Evolutionary conservation across 164 flowering plant genomes (phyloP).

Genomic region (Magnolia changhungtana): DNA sequence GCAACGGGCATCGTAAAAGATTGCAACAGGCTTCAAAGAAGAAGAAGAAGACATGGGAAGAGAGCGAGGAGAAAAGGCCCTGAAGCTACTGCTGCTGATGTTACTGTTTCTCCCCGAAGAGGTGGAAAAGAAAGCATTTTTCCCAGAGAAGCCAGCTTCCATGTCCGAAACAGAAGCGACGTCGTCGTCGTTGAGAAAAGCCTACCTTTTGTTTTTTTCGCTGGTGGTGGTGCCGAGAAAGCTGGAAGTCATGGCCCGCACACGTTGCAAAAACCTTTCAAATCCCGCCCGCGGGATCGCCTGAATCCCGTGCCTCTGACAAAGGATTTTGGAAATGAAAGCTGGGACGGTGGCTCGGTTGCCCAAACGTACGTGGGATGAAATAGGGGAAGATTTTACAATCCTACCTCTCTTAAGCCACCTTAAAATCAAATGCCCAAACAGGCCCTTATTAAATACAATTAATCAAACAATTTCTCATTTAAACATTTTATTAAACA

Average conservation of each 20-base stretch:
- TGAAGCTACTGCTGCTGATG: slow-evolving; percentile 22
- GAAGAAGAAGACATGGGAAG: not conserved
- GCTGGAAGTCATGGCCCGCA: slow-evolving; percentile 5
- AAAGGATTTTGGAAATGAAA: too few species aligned
- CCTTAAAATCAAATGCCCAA: too few species aligned
- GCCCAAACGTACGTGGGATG: too few species aligned
- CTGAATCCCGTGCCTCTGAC: too few species aligned
- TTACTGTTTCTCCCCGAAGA: slow-evolving; percentile 17
- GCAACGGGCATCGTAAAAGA: not conserved
- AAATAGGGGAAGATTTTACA: too few species aligned
- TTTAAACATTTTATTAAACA: too few species aligned
- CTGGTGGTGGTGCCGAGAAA: not conserved
- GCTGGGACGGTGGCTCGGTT: too few species aligned
- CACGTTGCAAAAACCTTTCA: too few species aligned
- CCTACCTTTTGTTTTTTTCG: slow-evolving; percentile 31
- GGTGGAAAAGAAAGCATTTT: slow-evolving; percentile 1
- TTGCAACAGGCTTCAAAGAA: slow-evolving; percentile 4
- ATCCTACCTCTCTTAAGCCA: too few species aligned
- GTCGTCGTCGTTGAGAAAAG: slow-evolving; percentile 43
- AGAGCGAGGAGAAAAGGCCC: slow-evolving; percentile 16
- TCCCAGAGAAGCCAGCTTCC: slow-evolving; percentile 43
- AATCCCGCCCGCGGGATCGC: too few species aligned
- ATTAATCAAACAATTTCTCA: too few species aligned
- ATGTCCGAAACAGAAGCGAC: slow-evolving; percentile 44
- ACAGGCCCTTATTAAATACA: too few species aligned